Percentiles rank a stretch among this genome's conserved stretches.
Conservation (phyloP, 2,329 filamentous ascomycete genomes). For the Pyrenophora tritici-repentis region DNA sequence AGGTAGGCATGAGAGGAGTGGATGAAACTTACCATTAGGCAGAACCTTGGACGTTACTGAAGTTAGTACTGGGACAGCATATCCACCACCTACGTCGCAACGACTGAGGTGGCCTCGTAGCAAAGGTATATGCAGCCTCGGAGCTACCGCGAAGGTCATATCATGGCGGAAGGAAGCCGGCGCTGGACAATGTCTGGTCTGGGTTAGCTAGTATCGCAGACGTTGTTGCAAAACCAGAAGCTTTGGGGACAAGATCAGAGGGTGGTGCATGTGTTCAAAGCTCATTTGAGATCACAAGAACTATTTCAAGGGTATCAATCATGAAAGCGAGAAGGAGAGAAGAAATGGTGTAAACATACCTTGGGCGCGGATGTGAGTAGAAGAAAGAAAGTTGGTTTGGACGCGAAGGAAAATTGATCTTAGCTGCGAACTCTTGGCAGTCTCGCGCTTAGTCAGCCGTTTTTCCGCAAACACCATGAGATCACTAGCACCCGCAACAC, state of each 20-base stretch:
- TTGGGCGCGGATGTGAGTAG: conserved; percentile 25
- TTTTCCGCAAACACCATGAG: conserved; percentile 19
- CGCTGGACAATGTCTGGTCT: conserved; percentile 4
- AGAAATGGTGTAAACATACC: conserved; percentile 28
- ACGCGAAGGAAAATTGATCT: conserved; percentile 35
- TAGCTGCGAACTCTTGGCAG: conserved; percentile 37
- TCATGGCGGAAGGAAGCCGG: background rate
- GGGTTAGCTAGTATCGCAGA: conserved; percentile 27
- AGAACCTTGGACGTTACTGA: background rate
- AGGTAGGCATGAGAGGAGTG: conserved; percentile 4
- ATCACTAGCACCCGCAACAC: conserved; percentile 12
- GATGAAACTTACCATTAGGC: conserved; percentile 20
- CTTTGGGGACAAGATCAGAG: conserved; percentile 51
- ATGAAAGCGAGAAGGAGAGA: conserved; percentile 39
- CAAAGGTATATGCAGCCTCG: too few species aligned
- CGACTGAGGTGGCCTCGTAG: too few species aligned
- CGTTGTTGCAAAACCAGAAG: conserved; percentile 14
- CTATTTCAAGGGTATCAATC: conserved; percentile 59
- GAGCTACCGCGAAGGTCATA: background rate
- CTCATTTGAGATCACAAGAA: conserved; percentile 62
- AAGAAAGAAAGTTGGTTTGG: conserved; percentile 24
- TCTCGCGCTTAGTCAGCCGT: conserved; percentile 35
- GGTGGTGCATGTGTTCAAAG: conserved; percentile 66
- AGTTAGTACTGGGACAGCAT: background rate
- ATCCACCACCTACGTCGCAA: background rate